phyloP scores from a whole-genome alignment of 257 asterid genomes.

The Cinchona pubescens region DNA sequence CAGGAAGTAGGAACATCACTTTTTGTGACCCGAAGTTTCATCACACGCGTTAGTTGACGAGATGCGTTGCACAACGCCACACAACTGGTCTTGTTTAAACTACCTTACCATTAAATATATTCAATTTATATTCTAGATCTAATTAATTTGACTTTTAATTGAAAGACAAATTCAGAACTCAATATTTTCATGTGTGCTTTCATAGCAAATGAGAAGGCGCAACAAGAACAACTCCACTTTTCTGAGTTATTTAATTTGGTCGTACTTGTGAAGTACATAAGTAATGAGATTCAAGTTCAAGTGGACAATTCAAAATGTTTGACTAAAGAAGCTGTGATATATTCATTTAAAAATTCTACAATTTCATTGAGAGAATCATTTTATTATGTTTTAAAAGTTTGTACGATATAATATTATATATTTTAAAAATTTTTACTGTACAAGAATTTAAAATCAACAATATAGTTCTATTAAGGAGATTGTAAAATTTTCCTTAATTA shows the following conservation, averaged over 20 bases:
- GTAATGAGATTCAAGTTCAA: not conserved
- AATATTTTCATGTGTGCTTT: not conserved
- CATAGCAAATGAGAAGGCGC: not conserved
- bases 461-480: too few species aligned
- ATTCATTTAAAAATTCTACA: too few species aligned
- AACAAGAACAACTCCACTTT: not conserved
- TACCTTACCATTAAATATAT: not conserved
- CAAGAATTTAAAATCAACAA: too few species aligned
- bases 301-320: not conserved
- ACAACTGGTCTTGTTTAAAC: slow-evolving; percentile 7
- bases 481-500: too few species aligned
- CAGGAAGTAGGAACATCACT: not conserved
- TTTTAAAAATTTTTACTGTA: too few species aligned
- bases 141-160: not conserved
- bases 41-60: not conserved
- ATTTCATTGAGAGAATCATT: too few species aligned
- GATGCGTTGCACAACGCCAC: not conserved
- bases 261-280: slow-evolving; percentile 13
- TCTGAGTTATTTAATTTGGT: not conserved
- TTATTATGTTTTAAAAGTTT: too few species aligned
- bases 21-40: not conserved
- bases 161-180: not conserved
- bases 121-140: not conserved
- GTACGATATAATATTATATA: too few species aligned
- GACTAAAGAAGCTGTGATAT: not conserved